A percentile compares a stretch with the other conserved stretches of the same genome.
Conservation (phyloP, 176 grass and related monocot species). For the Aegilops speltoides region DNA sequence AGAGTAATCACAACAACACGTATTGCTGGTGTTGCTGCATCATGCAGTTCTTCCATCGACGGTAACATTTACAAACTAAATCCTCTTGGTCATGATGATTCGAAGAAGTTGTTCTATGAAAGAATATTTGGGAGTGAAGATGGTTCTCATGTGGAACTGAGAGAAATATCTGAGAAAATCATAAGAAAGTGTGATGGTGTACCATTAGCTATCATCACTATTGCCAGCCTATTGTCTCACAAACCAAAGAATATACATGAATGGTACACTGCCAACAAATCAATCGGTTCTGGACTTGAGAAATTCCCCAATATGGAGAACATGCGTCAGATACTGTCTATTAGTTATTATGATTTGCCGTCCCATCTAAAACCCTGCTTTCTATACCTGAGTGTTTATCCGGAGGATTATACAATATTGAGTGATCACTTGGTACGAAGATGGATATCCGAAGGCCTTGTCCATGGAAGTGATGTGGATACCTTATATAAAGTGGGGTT, state of each 20-base stretch:
- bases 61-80: neutral
- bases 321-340: constrained; percentile 29
- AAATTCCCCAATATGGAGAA: neutral
- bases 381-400: constrained; percentile 27
- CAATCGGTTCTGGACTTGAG: constrained; percentile 18
- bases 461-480: no score
- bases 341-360: constrained; percentile 26
- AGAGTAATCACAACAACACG: constrained; percentile 33
- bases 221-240: neutral
- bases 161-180: neutral
- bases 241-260: neutral
- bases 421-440: neutral
- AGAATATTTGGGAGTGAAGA: neutral
- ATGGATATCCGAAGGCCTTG: neutral
- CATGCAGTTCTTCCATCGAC: neutral
- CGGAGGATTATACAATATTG: constrained; percentile 28
- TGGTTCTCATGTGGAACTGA: neutral
- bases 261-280: neutral
- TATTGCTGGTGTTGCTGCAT: neutral
- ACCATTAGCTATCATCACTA: constrained; percentile 17
- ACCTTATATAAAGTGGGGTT: no score
- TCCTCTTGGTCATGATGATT: neutral
- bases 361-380: neutral
- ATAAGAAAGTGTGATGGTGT: constrained; percentile 19
- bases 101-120: neutral